These are phyloP conservation scores for Monascus ruber DNA, from an alignment of 2,329 filamentous ascomycete species.

Conservation along the genomic window DNA sequence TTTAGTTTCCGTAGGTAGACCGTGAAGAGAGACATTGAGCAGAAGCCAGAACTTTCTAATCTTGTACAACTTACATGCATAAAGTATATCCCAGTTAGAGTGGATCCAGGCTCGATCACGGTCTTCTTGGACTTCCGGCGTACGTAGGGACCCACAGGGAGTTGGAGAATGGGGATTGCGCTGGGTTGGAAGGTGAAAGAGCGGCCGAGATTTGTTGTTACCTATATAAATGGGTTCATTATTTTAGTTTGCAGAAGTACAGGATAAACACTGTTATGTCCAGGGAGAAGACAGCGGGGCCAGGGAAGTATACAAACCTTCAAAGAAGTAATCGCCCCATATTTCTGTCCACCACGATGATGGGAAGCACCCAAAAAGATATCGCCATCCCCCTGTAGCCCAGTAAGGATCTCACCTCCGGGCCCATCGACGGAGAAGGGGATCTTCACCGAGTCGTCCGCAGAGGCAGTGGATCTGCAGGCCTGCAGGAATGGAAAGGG, in stretches of 20 bases:
- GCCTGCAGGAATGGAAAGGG: conserved; percentile 3
- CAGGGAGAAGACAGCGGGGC: background rate
- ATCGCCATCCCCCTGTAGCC: conserved; percentile 5
- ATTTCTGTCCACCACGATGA: background rate
- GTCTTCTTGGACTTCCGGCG: conserved; percentile 4
- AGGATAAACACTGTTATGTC: background rate
- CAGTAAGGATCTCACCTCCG: conserved; percentile 7
- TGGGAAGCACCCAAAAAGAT: background rate
- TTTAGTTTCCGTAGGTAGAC: too few species aligned
- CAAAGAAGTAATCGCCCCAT: conserved; percentile 1
- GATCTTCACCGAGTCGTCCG: conserved; percentile 5
- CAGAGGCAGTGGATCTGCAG: conserved; percentile 2
- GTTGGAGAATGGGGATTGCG: conserved; percentile 6
- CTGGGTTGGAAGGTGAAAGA: conserved; percentile 10
- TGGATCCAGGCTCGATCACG: conserved; percentile 5
- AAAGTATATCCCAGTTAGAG: conserved; percentile 11
- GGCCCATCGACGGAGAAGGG: conserved; percentile 10
- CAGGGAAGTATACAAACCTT: background rate
- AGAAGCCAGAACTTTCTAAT: background rate
- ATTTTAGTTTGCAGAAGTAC: background rate
- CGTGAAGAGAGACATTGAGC: too few species aligned
- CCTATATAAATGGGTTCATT: conserved; percentile 1
- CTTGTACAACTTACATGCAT: conserved; percentile 7
- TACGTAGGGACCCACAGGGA: conserved; percentile 4
- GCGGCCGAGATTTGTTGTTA: conserved; percentile 8